Base-by-base conservation (phyloP, 768 basidiomycete genomes). In the Heimioporus sp. region DNA sequence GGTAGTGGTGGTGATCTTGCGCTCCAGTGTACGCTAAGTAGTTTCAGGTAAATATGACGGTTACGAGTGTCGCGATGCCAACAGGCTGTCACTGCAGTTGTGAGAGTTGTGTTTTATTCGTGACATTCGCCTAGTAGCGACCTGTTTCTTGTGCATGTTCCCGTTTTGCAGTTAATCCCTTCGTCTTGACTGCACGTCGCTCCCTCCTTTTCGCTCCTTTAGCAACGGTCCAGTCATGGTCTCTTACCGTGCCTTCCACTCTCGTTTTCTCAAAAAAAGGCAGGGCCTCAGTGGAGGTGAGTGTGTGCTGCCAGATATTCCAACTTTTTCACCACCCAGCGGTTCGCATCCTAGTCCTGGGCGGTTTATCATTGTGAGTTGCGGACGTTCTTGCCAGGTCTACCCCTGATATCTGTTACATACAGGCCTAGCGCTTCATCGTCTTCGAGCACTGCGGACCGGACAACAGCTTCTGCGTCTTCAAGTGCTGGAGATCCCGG, bases 271-370 rank as follows among this genome's bases (percentile, higher is more conserved):
- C 30, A 52, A 36, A 35, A 61, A 54, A 55, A 64, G 65, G 56
- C 70, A 65, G 59, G 64, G 55, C 53, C 58, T 70, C 39, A 41
- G 51, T 15, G 62, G 57, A 52, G 35, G 72, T 73, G 53, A 62
- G 72, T 55, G 12, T 2, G 4, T 16, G 35, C 13, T 15, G 11
- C 35, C 16, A 17, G n/a, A 1, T 20, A 7, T 55, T 16, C 9
- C 31, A 21, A 5, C 21, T 42, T 12, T 32, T 0, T 28, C 24
- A 28, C 15, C 8, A 8, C 44, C 54, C 49, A 55, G 12, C 34
- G 9, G 36, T 41, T 52, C 24, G 41, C 21, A 13, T 4, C 34
- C 13, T 28, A 64, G 66, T 40, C 43, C 24, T 62, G 1, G 53
- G 51, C 43, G 36, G 51, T 49, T n/a, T 68, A 15, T n/a, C 67